phyloP scores from a whole-genome alignment of 129 eudicot species.

The Chrysanthemum seticuspe region DNA sequence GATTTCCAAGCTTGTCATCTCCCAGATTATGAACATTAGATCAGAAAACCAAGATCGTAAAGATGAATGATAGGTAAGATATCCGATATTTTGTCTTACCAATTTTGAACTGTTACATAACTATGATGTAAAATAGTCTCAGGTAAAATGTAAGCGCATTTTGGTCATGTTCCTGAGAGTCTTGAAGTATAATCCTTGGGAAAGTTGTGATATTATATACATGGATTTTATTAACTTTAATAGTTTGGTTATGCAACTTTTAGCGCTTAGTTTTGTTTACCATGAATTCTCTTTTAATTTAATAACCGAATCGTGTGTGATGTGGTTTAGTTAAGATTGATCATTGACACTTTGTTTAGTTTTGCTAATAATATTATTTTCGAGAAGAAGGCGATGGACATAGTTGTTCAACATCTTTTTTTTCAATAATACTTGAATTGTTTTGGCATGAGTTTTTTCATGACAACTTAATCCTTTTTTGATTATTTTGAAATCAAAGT shows the following conservation, averaged over 20 bases:
- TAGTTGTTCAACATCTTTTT: no score
- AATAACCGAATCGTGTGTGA: not conserved
- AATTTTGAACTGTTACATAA: conserved; percentile 18
- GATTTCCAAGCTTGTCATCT: conserved; percentile 81
- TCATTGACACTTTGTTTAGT: not conserved
- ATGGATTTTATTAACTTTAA: not conserved
- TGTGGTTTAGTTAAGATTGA: not conserved
- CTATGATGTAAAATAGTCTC: conserved; percentile 24
- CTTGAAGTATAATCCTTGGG: not conserved
- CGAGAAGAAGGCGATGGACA: not conserved
- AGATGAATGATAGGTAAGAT: conserved; percentile 27
- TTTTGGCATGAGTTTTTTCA: no score
- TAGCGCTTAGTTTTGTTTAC: not conserved
- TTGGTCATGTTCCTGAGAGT: not conserved
- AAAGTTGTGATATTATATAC: not conserved
- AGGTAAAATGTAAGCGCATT: not conserved
- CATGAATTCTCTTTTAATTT: not conserved
- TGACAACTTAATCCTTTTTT: no score
- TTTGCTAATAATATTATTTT: not conserved
- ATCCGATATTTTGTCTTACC: conserved; percentile 10
- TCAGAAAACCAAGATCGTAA: conserved; percentile 42
- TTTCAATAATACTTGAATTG: no score
- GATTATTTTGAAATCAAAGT: no score
- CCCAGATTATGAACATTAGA: conserved; percentile 77
- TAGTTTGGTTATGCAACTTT: not conserved